phyloP scores from a whole-genome alignment of 2,329 filamentous ascomycete genomes.

The Colletotrichum cuscutae region DNA sequence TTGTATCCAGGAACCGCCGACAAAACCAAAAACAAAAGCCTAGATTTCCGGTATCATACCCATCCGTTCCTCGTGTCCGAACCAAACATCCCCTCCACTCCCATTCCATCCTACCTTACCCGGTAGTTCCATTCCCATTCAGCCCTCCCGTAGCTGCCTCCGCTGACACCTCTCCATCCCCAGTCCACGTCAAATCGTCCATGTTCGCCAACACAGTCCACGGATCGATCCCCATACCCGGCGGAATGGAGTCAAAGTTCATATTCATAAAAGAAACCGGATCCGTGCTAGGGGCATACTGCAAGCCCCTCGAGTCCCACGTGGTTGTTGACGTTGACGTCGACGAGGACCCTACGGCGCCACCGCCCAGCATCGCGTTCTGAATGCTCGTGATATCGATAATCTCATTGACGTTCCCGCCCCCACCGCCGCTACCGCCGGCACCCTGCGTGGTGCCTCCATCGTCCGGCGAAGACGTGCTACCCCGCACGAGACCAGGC shows the following conservation, averaged over 20 bases:
- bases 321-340: neutral
- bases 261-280: slow-evolving; percentile 20
- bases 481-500: neutral
- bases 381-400: slow-evolving; percentile 30
- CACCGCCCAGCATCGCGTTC: slow-evolving; percentile 1
- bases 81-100: neutral
- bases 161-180: neutral
- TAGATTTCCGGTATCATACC: neutral
- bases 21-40: neutral
- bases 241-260: neutral
- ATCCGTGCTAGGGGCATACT: slow-evolving; percentile 30
- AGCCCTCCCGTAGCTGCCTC: neutral
- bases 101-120: slow-evolving; percentile 2
- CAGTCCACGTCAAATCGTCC: slow-evolving; percentile 25
- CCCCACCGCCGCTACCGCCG: neutral
- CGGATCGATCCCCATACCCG: slow-evolving; percentile 25
- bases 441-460: neutral
- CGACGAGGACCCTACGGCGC: neutral
- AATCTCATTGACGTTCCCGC: neutral
- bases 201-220: slow-evolving; percentile 26
- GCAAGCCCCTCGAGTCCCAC: slow-evolving; percentile 27
- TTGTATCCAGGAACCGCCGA: neutral
- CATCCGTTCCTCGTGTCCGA: neutral
- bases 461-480: slow-evolving; percentile 6
- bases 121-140: neutral